Percentiles rank a stretch among this genome's conserved stretches.
phyloP scores from a whole-genome alignment of 2,329 filamentous ascomycete genomes.

The Colletotrichum sp. region DNA sequence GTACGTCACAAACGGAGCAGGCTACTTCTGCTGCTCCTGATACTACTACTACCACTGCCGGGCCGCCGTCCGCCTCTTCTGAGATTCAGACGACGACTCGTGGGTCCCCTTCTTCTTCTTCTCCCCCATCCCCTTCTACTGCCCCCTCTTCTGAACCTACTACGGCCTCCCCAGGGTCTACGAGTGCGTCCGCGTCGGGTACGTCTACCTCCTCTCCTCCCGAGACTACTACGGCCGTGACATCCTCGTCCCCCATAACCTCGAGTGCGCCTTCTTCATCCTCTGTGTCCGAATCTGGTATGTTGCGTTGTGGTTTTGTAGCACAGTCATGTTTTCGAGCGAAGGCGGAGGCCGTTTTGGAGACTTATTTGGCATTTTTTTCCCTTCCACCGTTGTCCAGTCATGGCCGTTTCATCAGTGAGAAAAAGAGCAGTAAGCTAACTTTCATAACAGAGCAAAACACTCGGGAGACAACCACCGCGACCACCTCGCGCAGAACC shows the following conservation, averaged over 20 bases:
- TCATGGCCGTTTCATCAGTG: not conserved
- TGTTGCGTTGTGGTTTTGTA: slow-evolving; percentile 19
- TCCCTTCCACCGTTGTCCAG: not conserved
- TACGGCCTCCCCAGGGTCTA: slow-evolving; percentile 20
- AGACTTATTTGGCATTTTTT: not conserved
- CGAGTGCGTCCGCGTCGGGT: slow-evolving; percentile 21
- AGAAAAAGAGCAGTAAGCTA: not conserved
- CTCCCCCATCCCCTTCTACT: slow-evolving; percentile 31
- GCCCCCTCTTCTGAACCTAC: slow-evolving; percentile 30
- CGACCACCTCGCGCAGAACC: slow-evolving; percentile 27
- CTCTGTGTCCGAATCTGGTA: slow-evolving; percentile 16
- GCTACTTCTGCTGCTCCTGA: slow-evolving; percentile 26
- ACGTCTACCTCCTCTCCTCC: slow-evolving; percentile 24
- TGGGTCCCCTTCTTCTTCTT: slow-evolving; percentile 25
- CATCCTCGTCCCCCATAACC: slow-evolving; percentile 18
- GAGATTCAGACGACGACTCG: slow-evolving; percentile 20
- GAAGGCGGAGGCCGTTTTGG: not conserved
- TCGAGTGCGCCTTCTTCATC: not conserved
- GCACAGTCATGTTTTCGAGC: not conserved
- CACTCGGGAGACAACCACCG: slow-evolving; percentile 35
- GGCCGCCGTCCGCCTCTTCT: slow-evolving; percentile 29
- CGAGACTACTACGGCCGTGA: slow-evolving; percentile 21
- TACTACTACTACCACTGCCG: slow-evolving; percentile 30
- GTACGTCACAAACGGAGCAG: slow-evolving; percentile 23
- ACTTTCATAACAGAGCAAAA: slow-evolving; percentile 20